phyloP scores from a whole-genome alignment of 805 yeast genomes.

The Maudiozyma turicensis region DNA sequence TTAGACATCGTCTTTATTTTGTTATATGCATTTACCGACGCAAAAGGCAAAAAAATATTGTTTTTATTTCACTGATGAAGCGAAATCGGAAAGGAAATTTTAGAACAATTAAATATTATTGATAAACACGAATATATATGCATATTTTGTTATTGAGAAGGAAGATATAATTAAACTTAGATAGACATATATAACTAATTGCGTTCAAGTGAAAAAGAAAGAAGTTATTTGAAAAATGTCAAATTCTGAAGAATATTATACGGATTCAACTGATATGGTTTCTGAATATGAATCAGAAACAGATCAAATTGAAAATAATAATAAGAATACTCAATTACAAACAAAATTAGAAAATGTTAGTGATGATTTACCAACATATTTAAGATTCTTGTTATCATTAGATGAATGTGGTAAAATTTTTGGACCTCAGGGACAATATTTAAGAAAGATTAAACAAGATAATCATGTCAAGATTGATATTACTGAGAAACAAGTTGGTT shows the following conservation, averaged over 20 bases:
- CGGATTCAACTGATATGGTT: background rate
- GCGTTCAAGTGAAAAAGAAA: too few species aligned
- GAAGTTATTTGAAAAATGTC: too few species aligned
- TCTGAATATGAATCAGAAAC: background rate
- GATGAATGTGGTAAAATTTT: conserved; percentile 84
- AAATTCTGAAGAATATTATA: too few species aligned
- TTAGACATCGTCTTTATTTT: too few species aligned
- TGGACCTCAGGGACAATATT: conserved; percentile 71
- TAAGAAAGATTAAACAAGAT: conserved; percentile 59
- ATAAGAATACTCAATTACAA: background rate
- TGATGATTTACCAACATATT: conserved; percentile 10
- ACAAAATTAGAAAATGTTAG: background rate
- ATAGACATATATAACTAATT: too few species aligned
- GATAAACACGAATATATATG: too few species aligned
- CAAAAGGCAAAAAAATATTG: background rate
- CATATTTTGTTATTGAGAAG: too few species aligned
- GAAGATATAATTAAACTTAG: too few species aligned
- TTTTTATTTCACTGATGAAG: too few species aligned
- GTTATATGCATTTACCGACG: background rate
- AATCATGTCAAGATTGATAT: conserved; percentile 78
- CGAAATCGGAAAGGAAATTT: too few species aligned
- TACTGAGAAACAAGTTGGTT: conserved; percentile 64
- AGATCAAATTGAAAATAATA: background rate
- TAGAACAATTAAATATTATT: too few species aligned
- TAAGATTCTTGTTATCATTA: conserved; percentile 57